phyloP scores from a whole-genome alignment of 1,139 yeast species.

The Saccharomyces pastorianus region DNA sequence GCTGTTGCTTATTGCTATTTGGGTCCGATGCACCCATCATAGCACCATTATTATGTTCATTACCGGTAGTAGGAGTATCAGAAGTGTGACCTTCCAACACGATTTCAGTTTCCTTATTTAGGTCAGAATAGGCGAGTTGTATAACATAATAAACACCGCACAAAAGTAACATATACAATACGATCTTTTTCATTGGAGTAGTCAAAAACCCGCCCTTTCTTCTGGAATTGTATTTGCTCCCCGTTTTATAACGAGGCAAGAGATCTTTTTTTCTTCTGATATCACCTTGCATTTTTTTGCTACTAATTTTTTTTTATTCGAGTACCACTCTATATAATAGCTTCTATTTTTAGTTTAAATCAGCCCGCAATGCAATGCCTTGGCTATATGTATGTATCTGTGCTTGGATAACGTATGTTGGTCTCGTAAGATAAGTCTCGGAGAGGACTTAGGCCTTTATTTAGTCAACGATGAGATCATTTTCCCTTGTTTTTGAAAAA shows the following conservation, averaged over 20 bases:
- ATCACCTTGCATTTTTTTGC: conserved; percentile 29
- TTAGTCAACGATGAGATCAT: not conserved
- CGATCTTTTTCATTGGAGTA: conserved; percentile 39
- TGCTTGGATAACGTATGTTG: not conserved
- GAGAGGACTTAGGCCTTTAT: not conserved
- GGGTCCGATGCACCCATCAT: conserved; percentile 5
- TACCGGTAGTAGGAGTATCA: not conserved
- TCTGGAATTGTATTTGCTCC: conserved; percentile 2
- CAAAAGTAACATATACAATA: conserved; percentile 33
- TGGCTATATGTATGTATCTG: not conserved
- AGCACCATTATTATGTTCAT: not conserved
- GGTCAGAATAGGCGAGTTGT: conserved; percentile 17
- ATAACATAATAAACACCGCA: conserved; percentile 29
- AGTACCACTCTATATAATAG: not conserved
- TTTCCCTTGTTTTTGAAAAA: not conserved
- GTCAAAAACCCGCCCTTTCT: conserved; percentile 28
- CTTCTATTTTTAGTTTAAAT: not conserved
- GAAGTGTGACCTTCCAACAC: conserved; percentile 19
- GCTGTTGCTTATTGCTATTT: conserved; percentile 5
- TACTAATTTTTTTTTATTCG: not conserved
- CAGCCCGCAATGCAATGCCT: not conserved
- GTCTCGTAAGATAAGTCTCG: not conserved
- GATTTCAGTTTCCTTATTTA: conserved; percentile 15
- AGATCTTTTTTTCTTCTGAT: conserved; percentile 30
- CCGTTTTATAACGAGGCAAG: conserved; percentile 26